Conservation (phyloP, 1,284 basidiomycete genomes). For the Neonothopanus nambi region DNA sequence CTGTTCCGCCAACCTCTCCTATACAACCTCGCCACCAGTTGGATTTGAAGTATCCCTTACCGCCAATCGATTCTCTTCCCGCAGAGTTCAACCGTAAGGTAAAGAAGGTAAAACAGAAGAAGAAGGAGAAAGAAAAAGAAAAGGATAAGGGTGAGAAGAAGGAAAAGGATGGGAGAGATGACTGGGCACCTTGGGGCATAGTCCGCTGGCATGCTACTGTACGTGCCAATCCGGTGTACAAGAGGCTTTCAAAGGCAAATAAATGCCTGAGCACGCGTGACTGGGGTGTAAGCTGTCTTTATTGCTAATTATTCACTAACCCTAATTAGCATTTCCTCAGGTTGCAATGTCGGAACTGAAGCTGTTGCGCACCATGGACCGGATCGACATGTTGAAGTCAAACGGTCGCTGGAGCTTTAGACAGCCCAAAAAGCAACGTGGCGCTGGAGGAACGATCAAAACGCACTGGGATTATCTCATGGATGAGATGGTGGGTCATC, state of each 20-base stretch:
- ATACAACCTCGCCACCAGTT: constrained; percentile 38
- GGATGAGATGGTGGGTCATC: constrained; percentile 86
- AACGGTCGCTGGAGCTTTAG: constrained; percentile 89
- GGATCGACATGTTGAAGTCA: constrained; percentile 84
- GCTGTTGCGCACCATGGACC: constrained; percentile 79
- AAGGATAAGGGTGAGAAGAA: constrained; percentile 32
- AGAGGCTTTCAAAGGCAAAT: constrained; percentile 61
- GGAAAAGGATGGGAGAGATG: constrained; percentile 49
- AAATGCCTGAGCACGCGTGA: constrained; percentile 79
- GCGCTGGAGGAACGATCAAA: constrained; percentile 77
- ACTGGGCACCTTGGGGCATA: constrained; percentile 66
- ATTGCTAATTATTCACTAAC: constrained; percentile 1
- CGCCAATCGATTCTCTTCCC: constrained; percentile 62
- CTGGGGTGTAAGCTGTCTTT: constrained; percentile 63
- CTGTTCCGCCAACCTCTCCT: constrained; percentile 20
- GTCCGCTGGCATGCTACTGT: constrained; percentile 72
- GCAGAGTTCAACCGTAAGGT: constrained; percentile 62
- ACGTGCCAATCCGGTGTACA: constrained; percentile 72
- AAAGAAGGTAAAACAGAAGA: constrained; percentile 52
- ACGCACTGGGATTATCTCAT: constrained; percentile 95
- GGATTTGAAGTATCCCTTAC: constrained; percentile 56
- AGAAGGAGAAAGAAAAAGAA: constrained; percentile 56
- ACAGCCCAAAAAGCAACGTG: constrained; percentile 93
- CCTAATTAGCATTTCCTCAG: constrained; percentile 35
- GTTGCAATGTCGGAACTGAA: constrained; percentile 77